A percentile compares a stretch with the other conserved stretches of the same genome.
Conservation (phyloP, 2,329 filamentous ascomycete genomes). For the Aureobasidium sp. region DNA sequence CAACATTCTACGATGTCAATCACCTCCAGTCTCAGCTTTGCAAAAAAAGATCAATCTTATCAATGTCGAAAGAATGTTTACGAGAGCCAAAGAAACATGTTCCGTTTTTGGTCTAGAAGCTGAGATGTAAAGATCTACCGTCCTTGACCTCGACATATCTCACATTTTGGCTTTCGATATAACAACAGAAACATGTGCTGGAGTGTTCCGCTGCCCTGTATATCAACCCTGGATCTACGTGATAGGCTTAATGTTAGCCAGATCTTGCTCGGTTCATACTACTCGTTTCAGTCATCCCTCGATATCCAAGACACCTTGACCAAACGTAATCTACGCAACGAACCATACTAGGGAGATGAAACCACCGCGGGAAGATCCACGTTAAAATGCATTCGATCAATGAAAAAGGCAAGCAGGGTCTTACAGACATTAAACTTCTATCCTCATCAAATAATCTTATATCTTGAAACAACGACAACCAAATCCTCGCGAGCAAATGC, state of each 20-base stretch:
- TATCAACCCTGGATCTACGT: background rate
- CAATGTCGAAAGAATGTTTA: too few relatives aligned
- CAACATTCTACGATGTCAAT: background rate
- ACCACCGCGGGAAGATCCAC: too few relatives aligned
- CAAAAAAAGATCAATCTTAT: too few relatives aligned
- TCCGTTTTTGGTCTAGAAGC: background rate
- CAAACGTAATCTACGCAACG: too few relatives aligned
- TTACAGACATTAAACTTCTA: too few relatives aligned
- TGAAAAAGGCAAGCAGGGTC: too few relatives aligned
- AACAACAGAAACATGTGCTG: background rate
- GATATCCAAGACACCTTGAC: background rate
- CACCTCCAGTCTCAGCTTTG: background rate
- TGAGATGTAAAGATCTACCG: background rate
- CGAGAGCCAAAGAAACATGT: background rate
- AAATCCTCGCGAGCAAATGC: background rate
- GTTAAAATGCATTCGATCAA: too few relatives aligned
- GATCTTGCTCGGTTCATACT: background rate
- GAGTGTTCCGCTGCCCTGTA: background rate
- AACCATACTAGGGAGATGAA: too few relatives aligned
- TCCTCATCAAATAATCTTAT: background rate
- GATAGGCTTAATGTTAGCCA: too few relatives aligned
- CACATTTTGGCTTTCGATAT: background rate
- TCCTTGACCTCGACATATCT: background rate
- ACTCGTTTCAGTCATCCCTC: background rate
- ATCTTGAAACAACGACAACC: background rate